Evolutionary conservation across 2,329 filamentous ascomycete species (phyloP), one percentile per base, ranked within the genome.

Genomic region (Phyllosticta capitalensis): DNA sequence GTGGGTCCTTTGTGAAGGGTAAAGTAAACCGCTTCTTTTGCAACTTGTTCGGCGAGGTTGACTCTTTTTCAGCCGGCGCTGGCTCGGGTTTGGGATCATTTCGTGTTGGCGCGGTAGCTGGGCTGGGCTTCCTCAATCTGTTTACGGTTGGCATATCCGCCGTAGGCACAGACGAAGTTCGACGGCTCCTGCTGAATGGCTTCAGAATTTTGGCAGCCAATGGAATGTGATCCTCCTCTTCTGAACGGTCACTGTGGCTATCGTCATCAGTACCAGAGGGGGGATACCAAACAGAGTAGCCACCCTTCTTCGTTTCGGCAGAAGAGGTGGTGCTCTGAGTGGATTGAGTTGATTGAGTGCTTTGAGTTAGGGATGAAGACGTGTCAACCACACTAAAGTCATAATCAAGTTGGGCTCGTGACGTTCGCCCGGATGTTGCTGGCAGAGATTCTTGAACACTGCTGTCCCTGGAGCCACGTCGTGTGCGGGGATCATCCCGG

Each of bases 281-380:
- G 24, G 78, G 78, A 66, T 79, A 70, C 78, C 78, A 80, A 12
- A 80, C 78, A 56, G 73, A 77, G 66, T 76, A 79, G 53, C 26
- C 48, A 22, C 73, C 73, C 63, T 74, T 75, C 59, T 69, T 54
- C 33, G 38, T 56, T 26, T 55, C 58, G 20, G 53, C 51, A 26
- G 54, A 55, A 14, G 65, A 64, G 49, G 61, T 61, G n/a, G 56
- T 55, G 38, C 48, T 45, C 50, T 22, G 20, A 5, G 20, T 52
- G 3, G 20, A 52, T 21, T 52, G 54, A n/a, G 20, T 52, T n/a
- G 50, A 52, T 12, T 22, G 54, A 52, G 57, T 69, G 62, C 65
- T 65, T 26, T 65, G 62, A 56, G 68, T 67, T 54, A 68, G 62
- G 30, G 65, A 61, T 3, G 65, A 67, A 30, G 66, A 54, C 24